Base-by-base conservation (phyloP, 352 stramenopile species). In the Phytophthora sojae region DNA sequence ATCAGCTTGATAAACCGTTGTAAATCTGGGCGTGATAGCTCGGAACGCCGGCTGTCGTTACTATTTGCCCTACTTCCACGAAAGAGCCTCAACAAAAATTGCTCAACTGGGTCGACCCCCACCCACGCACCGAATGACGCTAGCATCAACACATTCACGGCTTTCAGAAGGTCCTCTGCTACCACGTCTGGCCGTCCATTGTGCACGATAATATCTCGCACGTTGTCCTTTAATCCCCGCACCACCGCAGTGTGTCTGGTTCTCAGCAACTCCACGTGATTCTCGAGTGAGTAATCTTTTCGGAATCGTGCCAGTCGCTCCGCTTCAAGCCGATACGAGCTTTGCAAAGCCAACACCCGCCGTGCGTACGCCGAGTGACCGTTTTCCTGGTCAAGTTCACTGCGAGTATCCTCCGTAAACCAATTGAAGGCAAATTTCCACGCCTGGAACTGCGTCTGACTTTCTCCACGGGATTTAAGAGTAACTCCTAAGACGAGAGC, bases 401-500 rank as follows among this genome's bases (percentile, higher is more conserved):
- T 42, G n/a, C 35, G 26, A 14, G 21, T 45, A 23, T 32, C 39
- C 19, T 70, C 23, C 9, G 15, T n/a, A 4, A 61, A n/a, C 37
- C 26, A 59, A 8, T 70, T 67, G 9, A 64, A 49, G 2, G 61
- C 56, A 44, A 71, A 56, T 17, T 71, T 75, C 68, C 68, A 75
- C 8, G 37, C 44, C 53, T 75, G 61, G n/a, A 71, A 63, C 37
- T 61, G 42, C 2, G 30, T 45, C 29, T 64, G 30, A 12, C 55
- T 15, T 21, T 42, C 35, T 30, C 4, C 8, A 17, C n/a, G 21
- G 14, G 49, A 53, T 32, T 61, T 67, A n/a, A 71, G 6, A 32
- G 50, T 35, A 30, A 45, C 57, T 1, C 68, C 68, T 6, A 75
- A 6, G 30, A 49, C 32, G 14, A 75, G 0, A 45, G 57, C 30